phyloP scores from a whole-genome alignment of 805 yeast species.

The Nakazawaea anatomiae region DNA sequence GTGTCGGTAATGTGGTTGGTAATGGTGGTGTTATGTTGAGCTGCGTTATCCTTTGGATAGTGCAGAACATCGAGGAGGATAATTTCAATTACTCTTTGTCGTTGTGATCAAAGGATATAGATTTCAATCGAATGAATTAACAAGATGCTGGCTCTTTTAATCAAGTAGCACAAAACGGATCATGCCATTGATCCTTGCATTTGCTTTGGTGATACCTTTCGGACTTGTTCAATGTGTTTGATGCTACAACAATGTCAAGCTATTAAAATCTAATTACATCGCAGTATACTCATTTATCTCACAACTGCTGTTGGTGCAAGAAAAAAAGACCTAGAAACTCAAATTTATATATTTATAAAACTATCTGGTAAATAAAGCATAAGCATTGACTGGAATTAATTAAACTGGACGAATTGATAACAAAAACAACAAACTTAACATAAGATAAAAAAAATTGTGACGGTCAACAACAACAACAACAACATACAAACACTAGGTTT shows the following conservation, averaged over 20 bases:
- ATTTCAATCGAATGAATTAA: too few species aligned
- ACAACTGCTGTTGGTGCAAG: background rate
- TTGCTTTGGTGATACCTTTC: too few species aligned
- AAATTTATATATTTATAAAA: background rate
- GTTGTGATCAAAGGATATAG: slow-evolving; percentile 29
- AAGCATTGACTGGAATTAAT: slow-evolving; percentile 65
- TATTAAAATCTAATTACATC: too few species aligned
- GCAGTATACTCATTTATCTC: background rate
- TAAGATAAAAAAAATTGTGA: too few species aligned
- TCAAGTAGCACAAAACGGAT: too few species aligned
- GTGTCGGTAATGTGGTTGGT: slow-evolving; percentile 78
- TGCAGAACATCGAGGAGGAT: slow-evolving; percentile 94
- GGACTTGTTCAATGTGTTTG: too few species aligned
- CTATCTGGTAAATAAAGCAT: slow-evolving; percentile 14
- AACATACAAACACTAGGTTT: background rate
- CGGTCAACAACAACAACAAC: background rate
- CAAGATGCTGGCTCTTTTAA: too few species aligned
- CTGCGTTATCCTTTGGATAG: slow-evolving; percentile 85
- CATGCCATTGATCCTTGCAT: too few species aligned
- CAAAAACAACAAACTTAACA: slow-evolving; percentile 17
- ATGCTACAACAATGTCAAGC: background rate
- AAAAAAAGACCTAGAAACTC: slow-evolving; percentile 2
- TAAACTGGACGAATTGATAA: slow-evolving; percentile 30
- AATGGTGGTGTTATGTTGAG: slow-evolving; percentile 80
- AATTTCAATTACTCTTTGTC: slow-evolving; percentile 82